phyloP scores from a whole-genome alignment of 2,329 filamentous ascomycete species.

The Hypoxylon sp. region DNA sequence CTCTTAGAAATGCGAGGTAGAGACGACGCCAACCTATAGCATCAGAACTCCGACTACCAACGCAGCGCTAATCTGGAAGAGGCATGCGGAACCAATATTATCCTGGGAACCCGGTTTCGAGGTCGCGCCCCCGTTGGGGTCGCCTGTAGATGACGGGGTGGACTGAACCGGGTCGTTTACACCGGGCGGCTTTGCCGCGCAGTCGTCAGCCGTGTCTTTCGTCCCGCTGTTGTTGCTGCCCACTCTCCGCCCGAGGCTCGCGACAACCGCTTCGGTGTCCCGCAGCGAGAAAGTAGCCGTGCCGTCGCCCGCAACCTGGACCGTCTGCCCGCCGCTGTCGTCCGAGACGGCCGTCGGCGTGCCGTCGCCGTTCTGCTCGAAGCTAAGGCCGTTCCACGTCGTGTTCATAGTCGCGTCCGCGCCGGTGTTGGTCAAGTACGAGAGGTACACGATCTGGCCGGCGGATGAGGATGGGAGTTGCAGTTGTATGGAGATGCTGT shows the following conservation, averaged over 20 bases:
- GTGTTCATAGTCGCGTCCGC: conserved; percentile 57
- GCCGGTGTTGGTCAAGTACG: conserved; percentile 60
- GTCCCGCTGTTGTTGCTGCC: conserved; percentile 4
- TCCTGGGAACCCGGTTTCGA: not conserved
- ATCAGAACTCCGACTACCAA: conserved; percentile 18
- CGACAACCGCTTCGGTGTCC: conserved; percentile 60
- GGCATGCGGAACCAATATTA: not conserved
- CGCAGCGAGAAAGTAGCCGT: conserved; percentile 52
- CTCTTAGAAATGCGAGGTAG: not conserved
- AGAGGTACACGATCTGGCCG: conserved; percentile 58
- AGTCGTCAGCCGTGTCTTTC: not conserved
- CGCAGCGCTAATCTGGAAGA: conserved; percentile 15
- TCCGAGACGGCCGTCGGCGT: conserved; percentile 52
- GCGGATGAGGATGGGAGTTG: conserved; percentile 53
- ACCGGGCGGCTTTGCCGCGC: not conserved
- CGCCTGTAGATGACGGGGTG: not conserved
- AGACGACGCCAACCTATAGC: conserved; percentile 21
- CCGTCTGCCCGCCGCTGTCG: conserved; percentile 45
- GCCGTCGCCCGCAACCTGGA: conserved; percentile 51
- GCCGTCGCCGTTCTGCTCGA: conserved; percentile 56
- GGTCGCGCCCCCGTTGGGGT: not conserved
- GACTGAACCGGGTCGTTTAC: not conserved
- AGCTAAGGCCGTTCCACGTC: conserved; percentile 62
- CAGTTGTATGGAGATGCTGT: conserved; percentile 55
- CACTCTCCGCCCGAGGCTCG: conserved; percentile 53